Base-by-base conservation (phyloP, 1,284 basidiomycete species). In the Ganoderma multipileum region DNA sequence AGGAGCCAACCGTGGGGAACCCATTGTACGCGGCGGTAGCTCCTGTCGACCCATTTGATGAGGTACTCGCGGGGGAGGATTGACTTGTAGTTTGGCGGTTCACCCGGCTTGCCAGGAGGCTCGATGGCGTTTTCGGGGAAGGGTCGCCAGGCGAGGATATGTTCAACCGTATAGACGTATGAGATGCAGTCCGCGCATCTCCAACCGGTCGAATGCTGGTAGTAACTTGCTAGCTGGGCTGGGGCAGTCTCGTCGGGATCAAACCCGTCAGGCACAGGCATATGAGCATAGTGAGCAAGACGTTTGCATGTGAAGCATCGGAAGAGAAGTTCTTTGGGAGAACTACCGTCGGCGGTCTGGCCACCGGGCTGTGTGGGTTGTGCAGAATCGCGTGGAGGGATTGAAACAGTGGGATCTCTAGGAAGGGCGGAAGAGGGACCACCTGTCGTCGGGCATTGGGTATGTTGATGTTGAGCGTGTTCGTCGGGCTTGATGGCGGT, bases 131-230 rank as follows among this genome's bases (percentile, higher is more conserved):
- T 84, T 1, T 85, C 79, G 36, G 93, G 93, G 75, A 87, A 90
- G 9, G 94, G 91, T 44, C 95, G 86, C 96, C 96, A 98, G 0
- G 95, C 96, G 54, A 98, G 84, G 71, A 98, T 94, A 78, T 92
- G 91, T 78, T 98, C 95, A n/a, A 96, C 82, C 1, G 81, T 77
- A 76, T 91, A 91, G 14, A 83, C 82, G 79, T 87, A 96, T 9
- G 90, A 92, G n/a, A 83, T 80, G 77, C 96, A 98, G 74, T 95
- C 91, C 12, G 85, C 84, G 76, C 96, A 97, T 36, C 87, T 81
- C 93, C 94, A 97, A n/a, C 83, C 82, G 14, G 85, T 84, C 11
- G 79, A 78, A 1, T 79, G 69, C 74, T 95, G 93, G 76, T 94
- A 95, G 72, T 90, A 82, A 16, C 76, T 74, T 18, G 91, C 92